Evolutionary conservation across 371 early-diverging fungal genomes (phyloP).

Genomic region (Zopfochytrium polystomum): DNA sequence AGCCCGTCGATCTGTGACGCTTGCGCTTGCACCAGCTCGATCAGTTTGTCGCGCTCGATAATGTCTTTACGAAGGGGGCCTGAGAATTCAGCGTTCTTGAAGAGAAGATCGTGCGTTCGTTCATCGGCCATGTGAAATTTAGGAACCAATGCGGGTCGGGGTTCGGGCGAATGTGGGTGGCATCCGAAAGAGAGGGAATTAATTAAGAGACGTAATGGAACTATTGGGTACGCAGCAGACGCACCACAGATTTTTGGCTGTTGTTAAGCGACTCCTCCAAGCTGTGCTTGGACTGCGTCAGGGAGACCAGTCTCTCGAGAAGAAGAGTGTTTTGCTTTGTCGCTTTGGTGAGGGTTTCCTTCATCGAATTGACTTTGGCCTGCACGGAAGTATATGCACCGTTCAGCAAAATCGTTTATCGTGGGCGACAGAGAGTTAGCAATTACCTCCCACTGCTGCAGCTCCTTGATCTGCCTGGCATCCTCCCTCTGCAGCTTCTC

Average conservation of each 20-base stretch:
- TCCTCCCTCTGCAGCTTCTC: constrained; percentile 53
- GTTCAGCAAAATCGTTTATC: too few species aligned
- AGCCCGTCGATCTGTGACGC: constrained; percentile 46
- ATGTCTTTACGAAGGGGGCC: constrained; percentile 45
- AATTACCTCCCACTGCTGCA: constrained; percentile 42
- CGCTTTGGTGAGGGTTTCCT: constrained; percentile 42
- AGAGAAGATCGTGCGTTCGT: neutral
- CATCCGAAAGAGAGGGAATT: too few species aligned
- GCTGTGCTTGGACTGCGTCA: constrained; percentile 38
- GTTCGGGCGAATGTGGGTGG: too few species aligned
- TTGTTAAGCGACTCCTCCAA: constrained; percentile 47
- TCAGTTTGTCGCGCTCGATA: constrained; percentile 42
- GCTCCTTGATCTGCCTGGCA: constrained; percentile 35
- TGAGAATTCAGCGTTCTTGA: constrained; percentile 44
- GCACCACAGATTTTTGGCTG: constrained; percentile 47
- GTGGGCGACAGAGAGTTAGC: neutral
- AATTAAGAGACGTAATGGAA: neutral
- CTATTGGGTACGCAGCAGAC: neutral
- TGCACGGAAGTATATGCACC: constrained; percentile 8
- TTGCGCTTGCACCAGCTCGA: constrained; percentile 43
- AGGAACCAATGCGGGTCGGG: neutral
- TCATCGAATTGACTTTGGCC: constrained; percentile 34
- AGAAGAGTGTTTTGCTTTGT: constrained; percentile 48
- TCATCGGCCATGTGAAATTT: neutral
- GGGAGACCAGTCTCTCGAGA: constrained; percentile 41